Percentiles rank a stretch among this genome's conserved stretches.
Conservation (phyloP, 129 eudicot genomes). For the Centaurea solstitialis region DNA sequence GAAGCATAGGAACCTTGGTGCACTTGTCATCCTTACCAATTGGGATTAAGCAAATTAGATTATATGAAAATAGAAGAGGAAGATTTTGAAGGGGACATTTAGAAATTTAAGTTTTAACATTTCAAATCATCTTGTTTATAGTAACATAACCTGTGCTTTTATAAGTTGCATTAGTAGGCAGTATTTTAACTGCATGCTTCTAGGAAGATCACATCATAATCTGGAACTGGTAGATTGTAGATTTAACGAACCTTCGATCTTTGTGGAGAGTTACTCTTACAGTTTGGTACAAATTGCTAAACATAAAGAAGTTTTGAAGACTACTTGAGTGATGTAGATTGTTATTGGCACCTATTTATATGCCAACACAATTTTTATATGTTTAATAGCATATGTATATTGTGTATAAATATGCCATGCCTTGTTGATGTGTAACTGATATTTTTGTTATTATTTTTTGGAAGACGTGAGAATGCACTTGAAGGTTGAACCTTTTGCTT, state of each 20-base stretch:
- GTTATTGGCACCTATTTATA: background rate
- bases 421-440: background rate
- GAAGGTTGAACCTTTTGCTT: background rate
- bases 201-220: background rate
- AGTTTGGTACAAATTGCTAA: background rate
- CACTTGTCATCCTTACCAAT: background rate
- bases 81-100: background rate
- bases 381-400: background rate
- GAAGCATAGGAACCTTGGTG: background rate
- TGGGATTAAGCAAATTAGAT: background rate
- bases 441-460: background rate
- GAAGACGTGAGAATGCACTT: background rate
- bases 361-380: background rate
- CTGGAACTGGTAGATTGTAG: background rate
- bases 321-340: background rate
- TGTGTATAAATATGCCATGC: background rate
- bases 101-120: background rate
- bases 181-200: background rate
- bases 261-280: background rate
- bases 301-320: background rate
- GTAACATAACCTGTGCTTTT: slow-evolving; percentile 1
- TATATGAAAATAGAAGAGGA: background rate
- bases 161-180: background rate
- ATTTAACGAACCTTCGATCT: background rate
- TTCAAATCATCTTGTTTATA: background rate